Evolutionary conservation across 116 monocot species (phyloP), one percentile per base, ranked within the genome.

Genomic region (Thalassia testudinum): DNA sequence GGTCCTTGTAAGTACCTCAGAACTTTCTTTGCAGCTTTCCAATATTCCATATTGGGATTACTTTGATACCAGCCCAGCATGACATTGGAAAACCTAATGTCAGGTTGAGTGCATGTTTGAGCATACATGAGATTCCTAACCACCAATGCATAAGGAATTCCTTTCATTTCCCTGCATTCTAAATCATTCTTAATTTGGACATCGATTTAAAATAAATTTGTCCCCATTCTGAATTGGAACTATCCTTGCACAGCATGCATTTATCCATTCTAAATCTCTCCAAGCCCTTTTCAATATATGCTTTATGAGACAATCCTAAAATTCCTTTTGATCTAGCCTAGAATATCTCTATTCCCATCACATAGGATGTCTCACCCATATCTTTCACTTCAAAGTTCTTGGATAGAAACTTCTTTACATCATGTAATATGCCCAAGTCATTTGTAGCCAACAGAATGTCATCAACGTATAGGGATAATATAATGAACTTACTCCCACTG

Each of bases 351-450:
- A 55, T 55, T 13, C 55, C 55, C 8, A 22, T 30, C 20, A 55
- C 55, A 55, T 37, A 40, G 19, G 21, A 30, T 1, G 21, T 20
- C 8, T 55, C 34, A 21, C 55, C 18, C 19, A 55, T 30, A 55
- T 55, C 38, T 20, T 55, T 55, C 55, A 40, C 37, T 21, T 55
- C 55, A 55, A 55, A 55, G 37, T 37, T 55, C 12, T 1, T 16
- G 17, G 8, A 55, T 1, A 55, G 29, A 15, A 37, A 55, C 22
- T 28, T 12, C 28, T 37, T 30, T 5, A 13, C 20, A 1, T 55
- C 55, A 19, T 0, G 12, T 55, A 55, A 29, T 5, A 54, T 28
- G 19, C 44, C 47, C 61, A 99, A 89, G 90, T 99, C 2, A 70
- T 59, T 45, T 1, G 25, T 47, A 0, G 24, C 24, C 12, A 47